Percentiles rank a stretch among this genome's conserved stretches.
These are phyloP conservation scores for Russula compacta DNA, from an alignment of 768 basidiomycete genomes.

Conservation along the genomic window DNA sequence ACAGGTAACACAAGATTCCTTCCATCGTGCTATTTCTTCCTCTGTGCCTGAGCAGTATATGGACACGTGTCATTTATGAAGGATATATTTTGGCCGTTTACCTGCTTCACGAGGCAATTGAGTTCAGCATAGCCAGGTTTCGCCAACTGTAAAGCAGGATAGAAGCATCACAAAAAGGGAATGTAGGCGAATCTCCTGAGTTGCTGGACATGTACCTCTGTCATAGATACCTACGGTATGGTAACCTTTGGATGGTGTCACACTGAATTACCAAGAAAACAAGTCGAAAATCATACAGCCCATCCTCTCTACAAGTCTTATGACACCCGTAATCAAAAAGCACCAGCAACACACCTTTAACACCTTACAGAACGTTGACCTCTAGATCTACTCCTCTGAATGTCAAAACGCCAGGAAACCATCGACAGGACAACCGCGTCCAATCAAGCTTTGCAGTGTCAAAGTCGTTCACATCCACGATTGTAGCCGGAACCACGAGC, in stretches of 20 bases:
- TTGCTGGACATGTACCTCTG: not conserved
- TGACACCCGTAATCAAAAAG: not conserved
- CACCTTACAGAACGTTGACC: not conserved
- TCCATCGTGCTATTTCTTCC: not conserved
- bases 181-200: no score
- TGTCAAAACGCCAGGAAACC: conserved; percentile 22
- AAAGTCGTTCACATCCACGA: conserved; percentile 17
- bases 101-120: no score
- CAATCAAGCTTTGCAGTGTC: conserved; percentile 19
- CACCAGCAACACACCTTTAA: not conserved
- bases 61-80: no score
- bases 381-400: conserved; percentile 4
- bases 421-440: conserved; percentile 22
- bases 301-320: not conserved
- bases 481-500: conserved; percentile 9
- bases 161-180: no score
- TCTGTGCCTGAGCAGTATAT: no score
- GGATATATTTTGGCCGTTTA: no score
- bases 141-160: no score
- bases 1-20: no score
- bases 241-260: not conserved
- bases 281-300: not conserved
- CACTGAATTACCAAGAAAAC: not conserved
- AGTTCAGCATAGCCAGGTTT: no score
- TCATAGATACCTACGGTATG: not conserved